These are phyloP conservation scores for Wickerhamiella spandovensis DNA, from an alignment of 805 yeast species.

Conservation along the genomic window DNA sequence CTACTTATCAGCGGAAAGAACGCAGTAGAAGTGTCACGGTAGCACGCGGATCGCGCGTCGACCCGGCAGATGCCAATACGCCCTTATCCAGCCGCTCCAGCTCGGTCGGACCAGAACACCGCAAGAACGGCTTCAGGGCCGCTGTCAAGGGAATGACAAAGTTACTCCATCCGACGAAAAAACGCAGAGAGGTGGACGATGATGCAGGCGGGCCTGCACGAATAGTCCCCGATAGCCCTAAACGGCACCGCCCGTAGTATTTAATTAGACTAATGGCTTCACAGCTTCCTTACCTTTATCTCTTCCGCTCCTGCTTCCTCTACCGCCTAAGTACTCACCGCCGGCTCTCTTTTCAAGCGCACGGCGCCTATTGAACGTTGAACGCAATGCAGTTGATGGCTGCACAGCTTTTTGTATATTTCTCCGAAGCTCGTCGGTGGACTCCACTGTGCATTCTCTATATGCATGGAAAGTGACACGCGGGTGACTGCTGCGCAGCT, in stretches of 20 bases:
- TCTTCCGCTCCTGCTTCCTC: no score
- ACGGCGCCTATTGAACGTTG: no score
- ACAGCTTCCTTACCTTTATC: no score
- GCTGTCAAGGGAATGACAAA: neutral
- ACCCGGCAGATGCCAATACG: neutral
- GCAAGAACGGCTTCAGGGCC: neutral
- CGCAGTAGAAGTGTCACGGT: neutral
- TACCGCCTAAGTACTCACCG: no score
- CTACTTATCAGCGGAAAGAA: neutral
- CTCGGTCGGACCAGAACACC: neutral
- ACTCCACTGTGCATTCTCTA: no score
- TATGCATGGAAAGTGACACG: no score
- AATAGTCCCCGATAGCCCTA: neutral
- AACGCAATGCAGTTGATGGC: no score
- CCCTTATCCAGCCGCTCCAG: neutral
- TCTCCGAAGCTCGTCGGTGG: no score
- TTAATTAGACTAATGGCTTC: neutral
- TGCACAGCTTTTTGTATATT: no score
- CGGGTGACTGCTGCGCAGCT: no score
- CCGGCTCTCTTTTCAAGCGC: no score
- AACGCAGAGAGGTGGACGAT: neutral
- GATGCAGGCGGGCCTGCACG: constrained; percentile 1
- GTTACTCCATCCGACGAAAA: neutral
- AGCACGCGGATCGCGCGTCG: neutral
- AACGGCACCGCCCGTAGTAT: neutral